Percentiles rank a stretch among this genome's conserved stretches.
These are phyloP conservation scores for Terfezia boudieri DNA, from an alignment of 495 filamentous ascomycete species.

Conservation along the genomic window DNA sequence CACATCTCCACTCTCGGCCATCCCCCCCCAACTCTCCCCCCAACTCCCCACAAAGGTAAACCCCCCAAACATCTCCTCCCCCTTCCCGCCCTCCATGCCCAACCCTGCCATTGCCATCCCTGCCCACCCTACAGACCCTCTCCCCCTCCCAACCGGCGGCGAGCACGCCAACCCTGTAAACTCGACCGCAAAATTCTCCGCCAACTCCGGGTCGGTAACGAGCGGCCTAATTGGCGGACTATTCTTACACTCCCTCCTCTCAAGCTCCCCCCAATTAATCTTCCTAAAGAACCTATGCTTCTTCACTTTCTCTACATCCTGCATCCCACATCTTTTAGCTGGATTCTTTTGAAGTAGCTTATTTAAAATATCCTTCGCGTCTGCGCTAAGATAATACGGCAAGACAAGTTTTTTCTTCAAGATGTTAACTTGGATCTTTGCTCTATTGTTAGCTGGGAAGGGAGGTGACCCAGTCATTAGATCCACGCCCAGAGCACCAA, in stretches of 20 bases:
- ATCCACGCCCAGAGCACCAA: constrained; percentile 78
- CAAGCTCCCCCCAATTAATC: constrained; percentile 76
- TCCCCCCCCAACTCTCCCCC: not conserved
- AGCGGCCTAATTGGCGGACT: constrained; percentile 65
- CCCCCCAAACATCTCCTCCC: constrained; percentile 66
- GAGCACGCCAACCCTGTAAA: constrained; percentile 73
- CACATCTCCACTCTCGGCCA: not conserved
- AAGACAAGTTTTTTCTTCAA: constrained; percentile 66
- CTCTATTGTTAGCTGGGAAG: constrained; percentile 70
- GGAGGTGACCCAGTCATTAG: constrained; percentile 76
- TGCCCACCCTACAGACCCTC: constrained; percentile 12
- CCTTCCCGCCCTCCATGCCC: constrained; percentile 17
- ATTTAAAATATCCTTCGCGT: constrained; percentile 81
- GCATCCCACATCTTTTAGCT: constrained; percentile 60
- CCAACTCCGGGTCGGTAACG: constrained; percentile 81
- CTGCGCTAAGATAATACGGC: constrained; percentile 68
- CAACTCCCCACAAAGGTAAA: constrained; percentile 75
- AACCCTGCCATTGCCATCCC: constrained; percentile 11
- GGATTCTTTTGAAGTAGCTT: constrained; percentile 81
- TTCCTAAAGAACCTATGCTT: constrained; percentile 88
- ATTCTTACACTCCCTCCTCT: constrained; percentile 42
- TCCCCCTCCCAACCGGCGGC: constrained; percentile 33
- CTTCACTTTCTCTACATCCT: constrained; percentile 68
- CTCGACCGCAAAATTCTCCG: constrained; percentile 78
- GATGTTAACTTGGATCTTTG: constrained; percentile 85